A percentile compares a stretch with the other conserved stretches of the same genome.
These are phyloP conservation scores for Sporormia fimetaria DNA, from an alignment of 495 filamentous ascomycete genomes.

Conservation along the genomic window DNA sequence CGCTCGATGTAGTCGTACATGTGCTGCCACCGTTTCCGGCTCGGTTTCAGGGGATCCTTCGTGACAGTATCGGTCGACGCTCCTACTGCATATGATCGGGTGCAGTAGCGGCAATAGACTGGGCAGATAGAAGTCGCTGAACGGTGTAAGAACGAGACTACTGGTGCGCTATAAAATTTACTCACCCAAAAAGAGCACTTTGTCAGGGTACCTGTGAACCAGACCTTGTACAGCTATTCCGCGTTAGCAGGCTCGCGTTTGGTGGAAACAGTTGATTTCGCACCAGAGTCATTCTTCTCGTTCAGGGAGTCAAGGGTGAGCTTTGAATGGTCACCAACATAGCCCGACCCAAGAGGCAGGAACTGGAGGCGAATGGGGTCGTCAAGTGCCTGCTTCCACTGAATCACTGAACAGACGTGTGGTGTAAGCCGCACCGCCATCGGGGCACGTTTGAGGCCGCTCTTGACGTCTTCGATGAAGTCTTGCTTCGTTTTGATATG, in stretches of 20 bases:
- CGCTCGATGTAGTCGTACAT: conserved; percentile 42
- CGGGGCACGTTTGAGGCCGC: conserved; percentile 39
- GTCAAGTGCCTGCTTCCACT: conserved; percentile 45
- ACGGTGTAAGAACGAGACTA: not conserved
- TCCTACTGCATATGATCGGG: conserved; percentile 47
- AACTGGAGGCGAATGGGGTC: conserved; percentile 47
- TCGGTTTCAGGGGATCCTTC: conserved; percentile 39
- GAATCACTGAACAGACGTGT: conserved; percentile 41
- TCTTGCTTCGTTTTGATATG: conserved; percentile 37
- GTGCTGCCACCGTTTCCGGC: conserved; percentile 34
- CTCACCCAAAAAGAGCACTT: conserved; percentile 48
- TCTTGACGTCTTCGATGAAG: conserved; percentile 41
- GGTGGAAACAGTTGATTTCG: not conserved
- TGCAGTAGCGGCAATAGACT: conserved; percentile 48
- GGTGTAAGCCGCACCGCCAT: conserved; percentile 48
- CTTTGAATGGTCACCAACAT: conserved; percentile 40
- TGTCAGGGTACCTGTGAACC: conserved; percentile 49
- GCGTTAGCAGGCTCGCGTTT: conserved; percentile 11
- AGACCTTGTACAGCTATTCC: conserved; percentile 33
- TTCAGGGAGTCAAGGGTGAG: conserved; percentile 34
- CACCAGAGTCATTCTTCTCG: conserved; percentile 38
- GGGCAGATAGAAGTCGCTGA: conserved; percentile 44
- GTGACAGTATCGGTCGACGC: conserved; percentile 38
- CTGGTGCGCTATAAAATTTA: not conserved
- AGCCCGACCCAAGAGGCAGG: conserved; percentile 39